A percentile compares a stretch with the other conserved stretches of the same genome.
Evolutionary conservation across 164 flowering plant genomes (phyloP).

Genomic region (Sextonia rubra): DNA sequence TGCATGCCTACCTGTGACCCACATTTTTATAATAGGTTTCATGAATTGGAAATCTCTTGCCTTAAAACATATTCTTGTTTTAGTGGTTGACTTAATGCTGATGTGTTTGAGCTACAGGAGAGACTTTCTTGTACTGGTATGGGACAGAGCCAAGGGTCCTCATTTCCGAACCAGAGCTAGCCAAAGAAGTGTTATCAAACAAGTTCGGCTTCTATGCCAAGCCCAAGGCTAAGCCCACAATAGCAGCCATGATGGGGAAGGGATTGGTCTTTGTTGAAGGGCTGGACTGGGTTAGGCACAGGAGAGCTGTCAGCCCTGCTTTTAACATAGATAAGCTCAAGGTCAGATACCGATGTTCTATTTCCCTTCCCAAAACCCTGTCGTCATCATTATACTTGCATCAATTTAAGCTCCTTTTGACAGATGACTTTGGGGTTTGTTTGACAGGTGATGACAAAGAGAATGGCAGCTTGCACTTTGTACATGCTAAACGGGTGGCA

Average conservation of each 20-base stretch:
- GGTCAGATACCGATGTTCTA: slow-evolving; percentile 2
- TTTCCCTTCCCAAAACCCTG: not conserved
- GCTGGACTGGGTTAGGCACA: slow-evolving; percentile 27
- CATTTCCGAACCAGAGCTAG: slow-evolving; percentile 23
- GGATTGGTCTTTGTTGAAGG: slow-evolving; percentile 21
- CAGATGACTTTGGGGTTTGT: not conserved
- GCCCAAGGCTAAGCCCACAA: slow-evolving; percentile 2
- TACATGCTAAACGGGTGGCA: slow-evolving; percentile 22
- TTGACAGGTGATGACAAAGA: slow-evolving; percentile 17
- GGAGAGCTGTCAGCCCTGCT: slow-evolving; percentile 26
- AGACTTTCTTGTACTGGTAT: slow-evolving; percentile 27
- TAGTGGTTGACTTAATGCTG: not conserved
- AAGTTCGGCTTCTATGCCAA: slow-evolving; percentile 27
- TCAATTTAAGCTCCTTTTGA: not conserved
- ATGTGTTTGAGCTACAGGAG: slow-evolving; percentile 16
- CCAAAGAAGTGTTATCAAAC: slow-evolving; percentile 25
- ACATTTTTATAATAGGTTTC: not conserved
- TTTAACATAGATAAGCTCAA: slow-evolving; percentile 32
- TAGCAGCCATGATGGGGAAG: slow-evolving; percentile 18
- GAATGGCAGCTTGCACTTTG: slow-evolving; percentile 23
- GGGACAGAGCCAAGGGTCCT: slow-evolving; percentile 27
- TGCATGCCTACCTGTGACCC: not conserved
- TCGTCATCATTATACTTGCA: not conserved
- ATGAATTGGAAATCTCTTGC: no score
- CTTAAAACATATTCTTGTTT: not conserved